A percentile compares a stretch with the other conserved stretches of the same genome.
These are phyloP conservation scores for Fusarium austroafricanum DNA, from an alignment of 2,329 filamentous ascomycete genomes.

Conservation along the genomic window DNA sequence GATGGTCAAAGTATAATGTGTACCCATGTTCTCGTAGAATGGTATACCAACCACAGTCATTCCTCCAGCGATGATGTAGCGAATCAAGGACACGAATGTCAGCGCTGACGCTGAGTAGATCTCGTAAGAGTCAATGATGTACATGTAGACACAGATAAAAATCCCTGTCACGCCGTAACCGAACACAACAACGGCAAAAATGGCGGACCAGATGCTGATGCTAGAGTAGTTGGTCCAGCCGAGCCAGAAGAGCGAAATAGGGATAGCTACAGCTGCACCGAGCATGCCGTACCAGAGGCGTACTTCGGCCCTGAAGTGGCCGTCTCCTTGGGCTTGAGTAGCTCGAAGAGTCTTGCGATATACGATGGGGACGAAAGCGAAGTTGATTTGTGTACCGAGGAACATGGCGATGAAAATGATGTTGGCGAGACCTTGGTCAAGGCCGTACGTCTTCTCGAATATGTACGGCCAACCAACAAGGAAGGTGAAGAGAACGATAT, in stretches of 20 bases:
- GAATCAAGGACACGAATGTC: conserved; percentile 47
- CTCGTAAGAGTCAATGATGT: conserved; percentile 53
- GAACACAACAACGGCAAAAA: conserved; percentile 57
- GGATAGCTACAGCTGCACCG: conserved; percentile 55
- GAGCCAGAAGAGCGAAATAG: conserved; percentile 62
- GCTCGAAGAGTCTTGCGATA: conserved; percentile 50
- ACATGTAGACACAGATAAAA: conserved; percentile 51
- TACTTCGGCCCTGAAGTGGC: conserved; percentile 52
- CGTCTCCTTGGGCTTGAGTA: neutral
- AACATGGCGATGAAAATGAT: conserved; percentile 59
- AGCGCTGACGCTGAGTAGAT: conserved; percentile 50
- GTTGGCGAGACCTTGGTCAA: conserved; percentile 56
- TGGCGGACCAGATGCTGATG: conserved; percentile 59
- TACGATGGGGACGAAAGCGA: conserved; percentile 50
- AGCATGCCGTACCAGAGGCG: conserved; percentile 58
- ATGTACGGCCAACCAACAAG: conserved; percentile 64
- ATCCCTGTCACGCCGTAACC: conserved; percentile 55
- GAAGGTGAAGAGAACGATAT: conserved; percentile 66
- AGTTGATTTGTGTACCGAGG: conserved; percentile 53
- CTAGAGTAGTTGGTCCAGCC: conserved; percentile 58
- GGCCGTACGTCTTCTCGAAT: conserved; percentile 57
- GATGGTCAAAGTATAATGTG: conserved; percentile 50
- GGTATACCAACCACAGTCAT: conserved; percentile 52
- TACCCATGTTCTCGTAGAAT: conserved; percentile 50
- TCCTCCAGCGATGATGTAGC: conserved; percentile 50